Base-by-base conservation (phyloP, 1,284 basidiomycete genomes). In the Nidula niveotomentosa region DNA sequence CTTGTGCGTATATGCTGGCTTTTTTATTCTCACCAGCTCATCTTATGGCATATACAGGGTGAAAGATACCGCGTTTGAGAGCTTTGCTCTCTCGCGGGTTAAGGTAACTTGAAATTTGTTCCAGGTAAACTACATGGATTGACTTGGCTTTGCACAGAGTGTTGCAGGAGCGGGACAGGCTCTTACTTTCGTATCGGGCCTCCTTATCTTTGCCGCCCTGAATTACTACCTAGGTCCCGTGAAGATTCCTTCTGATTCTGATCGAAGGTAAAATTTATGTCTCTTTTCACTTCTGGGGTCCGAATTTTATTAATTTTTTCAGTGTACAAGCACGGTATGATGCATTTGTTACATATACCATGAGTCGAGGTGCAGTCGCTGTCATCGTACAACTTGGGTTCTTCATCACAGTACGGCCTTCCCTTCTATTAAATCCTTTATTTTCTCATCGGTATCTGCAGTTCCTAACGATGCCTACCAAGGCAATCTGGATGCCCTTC, bases 401-500 rank as follows among this genome's bases (percentile, higher is more conserved):
- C 47, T 51, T 65, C 39, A 43, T 62, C 7, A 43, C 55, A 36
- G 61, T 61, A 52, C 23, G 59, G 34, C 23, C 8, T 23, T 51
- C 10, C 39, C 30, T 30, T 41, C n/a, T 13, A 17, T 45, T 7
- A 34, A 49, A 17, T 55, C 13, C 54, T 37, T 30, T 45, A 9
- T 44, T 35, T 13, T n/a, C 13, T 37, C 12, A 9, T 7, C 8
- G 30, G 8, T 30, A 18, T 3, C 9, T 15, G 3, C 51, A 65
- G 63, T 63, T 62, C 53, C 36, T 49, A 5, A 45, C 55, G 30
- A 51, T 54, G 13, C 60, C 63, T 3, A 45, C 47, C n/a, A 62
- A 53, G 36, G 44, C 57, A 9, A 51, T 61, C 36, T 65, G 63
- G 63, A 58, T 63, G 51, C 60, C 60, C 15, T 61, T 65, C 52